Base-by-base conservation (phyloP, 78 protist genomes). In the Dictyostelium brefeldianum region DNA sequence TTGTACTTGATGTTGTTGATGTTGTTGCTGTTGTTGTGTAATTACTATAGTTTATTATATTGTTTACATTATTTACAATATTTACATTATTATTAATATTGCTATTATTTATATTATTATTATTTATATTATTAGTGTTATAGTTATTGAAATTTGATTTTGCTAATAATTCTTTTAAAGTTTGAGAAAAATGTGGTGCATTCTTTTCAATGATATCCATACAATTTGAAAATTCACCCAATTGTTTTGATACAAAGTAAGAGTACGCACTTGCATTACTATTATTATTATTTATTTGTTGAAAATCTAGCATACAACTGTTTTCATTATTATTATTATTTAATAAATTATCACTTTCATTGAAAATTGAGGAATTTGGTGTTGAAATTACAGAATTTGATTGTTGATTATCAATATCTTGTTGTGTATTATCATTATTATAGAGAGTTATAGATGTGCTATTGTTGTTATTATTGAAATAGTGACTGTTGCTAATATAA, bases 191-290 rank as follows among this genome's bases (percentile, higher is more conserved):
- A 7, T 22, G 43, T 62, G 70, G 70, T 4, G 27, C 27, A 11
- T 25, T 36, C 10, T 62, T 62, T 62, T 62, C 70, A 25, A 62
- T 25, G 12, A 62, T 62, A 25, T 11, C 43, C 0, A 62, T 14
- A 62, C 70, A 62, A 62, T 62, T 62, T 62, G 70, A 62, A 62
- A 62, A 62, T 25, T 62, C 70, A 62, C 27, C 27, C 31, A 62
- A 62, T 25, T 62, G 70, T 62, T 62, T 62, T 25, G n/a, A 25
- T 22, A 62, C 70, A 62, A 25, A 62, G 27, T 62, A 62, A 25
- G 12, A 11, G 27, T 62, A 62, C 0, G n/a, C 29, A 22, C 4
- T 29, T 10, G 18, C 27, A 10, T 25, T 62, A 62, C 22, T 25
- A n/a, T 22, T 9, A 25, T 25, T 62, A 22, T 62, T 25, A 22